These are phyloP conservation scores for Gorgonomyces haynaldii DNA, from an alignment of 192 early-diverging fungal species.

Conservation along the genomic window DNA sequence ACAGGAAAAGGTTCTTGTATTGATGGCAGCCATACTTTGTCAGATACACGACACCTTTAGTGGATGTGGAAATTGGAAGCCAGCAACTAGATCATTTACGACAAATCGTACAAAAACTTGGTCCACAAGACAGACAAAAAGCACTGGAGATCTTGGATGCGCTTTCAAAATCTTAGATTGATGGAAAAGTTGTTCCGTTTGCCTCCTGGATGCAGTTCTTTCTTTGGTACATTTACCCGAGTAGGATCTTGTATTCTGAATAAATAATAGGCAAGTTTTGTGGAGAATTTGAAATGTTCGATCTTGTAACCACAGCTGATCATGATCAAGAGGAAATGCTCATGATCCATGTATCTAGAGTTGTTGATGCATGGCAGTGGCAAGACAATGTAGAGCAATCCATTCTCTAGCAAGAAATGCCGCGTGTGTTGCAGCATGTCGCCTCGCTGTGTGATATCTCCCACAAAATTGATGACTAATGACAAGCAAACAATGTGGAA, in stretches of 20 bases:
- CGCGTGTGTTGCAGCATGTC: slow-evolving; percentile 44
- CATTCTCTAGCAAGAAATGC: slow-evolving; percentile 32
- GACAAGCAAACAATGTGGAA: slow-evolving; percentile 74
- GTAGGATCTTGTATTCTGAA: slow-evolving; percentile 26
- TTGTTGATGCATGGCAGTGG: slow-evolving; percentile 75
- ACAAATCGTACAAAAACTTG: no score
- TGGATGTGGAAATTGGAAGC: no score
- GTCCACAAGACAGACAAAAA: no score
- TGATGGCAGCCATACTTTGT: no score
- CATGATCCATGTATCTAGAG: slow-evolving; percentile 74
- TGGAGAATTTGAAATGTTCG: slow-evolving; percentile 49
- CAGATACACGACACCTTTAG: no score
- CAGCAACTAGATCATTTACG: no score
- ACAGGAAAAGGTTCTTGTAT: no score
- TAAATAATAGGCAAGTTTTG: slow-evolving; percentile 71
- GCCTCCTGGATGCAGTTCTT: slow-evolving; percentile 48
- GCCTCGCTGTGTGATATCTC: slow-evolving; percentile 58
- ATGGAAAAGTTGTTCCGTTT: slow-evolving; percentile 69
- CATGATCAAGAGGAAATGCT: slow-evolving; percentile 55
- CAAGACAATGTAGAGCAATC: slow-evolving; percentile 64
- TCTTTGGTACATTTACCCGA: slow-evolving; percentile 31
- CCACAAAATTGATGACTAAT: slow-evolving; percentile 83
- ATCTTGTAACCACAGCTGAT: slow-evolving; percentile 50
- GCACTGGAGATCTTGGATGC: no score
- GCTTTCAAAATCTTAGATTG: neutral